These are phyloP conservation scores for Lactifluus pinguis DNA, from an alignment of 768 basidiomycete genomes.

Conservation along the genomic window DNA sequence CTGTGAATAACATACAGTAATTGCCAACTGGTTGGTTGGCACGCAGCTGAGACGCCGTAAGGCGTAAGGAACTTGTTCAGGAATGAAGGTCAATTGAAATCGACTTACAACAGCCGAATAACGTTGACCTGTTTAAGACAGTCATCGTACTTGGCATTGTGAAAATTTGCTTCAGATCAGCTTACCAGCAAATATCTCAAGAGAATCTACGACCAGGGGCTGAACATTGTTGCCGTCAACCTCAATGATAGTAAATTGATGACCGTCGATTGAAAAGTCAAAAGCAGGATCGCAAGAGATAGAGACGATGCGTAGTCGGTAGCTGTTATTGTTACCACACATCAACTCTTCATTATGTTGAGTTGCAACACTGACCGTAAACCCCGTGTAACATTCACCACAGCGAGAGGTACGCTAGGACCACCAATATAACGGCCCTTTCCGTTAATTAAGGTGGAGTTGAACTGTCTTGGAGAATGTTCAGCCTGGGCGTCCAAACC, in stretches of 20 bases:
- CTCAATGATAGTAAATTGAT: slow-evolving; percentile 25
- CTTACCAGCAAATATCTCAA: slow-evolving; percentile 22
- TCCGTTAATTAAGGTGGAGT: slow-evolving; percentile 47
- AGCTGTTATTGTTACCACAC: too few relatives aligned
- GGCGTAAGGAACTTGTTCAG: neutral
- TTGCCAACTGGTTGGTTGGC: slow-evolving; percentile 23
- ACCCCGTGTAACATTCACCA: too few relatives aligned
- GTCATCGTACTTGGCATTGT: too few relatives aligned
- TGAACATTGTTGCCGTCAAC: slow-evolving; percentile 21
- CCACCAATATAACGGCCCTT: slow-evolving; percentile 35
- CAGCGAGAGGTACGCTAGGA: too few relatives aligned
- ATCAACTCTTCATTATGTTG: neutral
- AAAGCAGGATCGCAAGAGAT: slow-evolving; percentile 35
- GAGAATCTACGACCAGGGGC: slow-evolving; percentile 21
- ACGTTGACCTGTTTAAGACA: slow-evolving; percentile 16
- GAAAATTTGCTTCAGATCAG: neutral
- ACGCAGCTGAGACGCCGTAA: neutral
- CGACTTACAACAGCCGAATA: slow-evolving; percentile 25
- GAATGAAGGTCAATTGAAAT: neutral
- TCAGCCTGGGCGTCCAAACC: neutral
- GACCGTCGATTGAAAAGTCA: slow-evolving; percentile 24
- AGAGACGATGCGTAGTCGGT: too few relatives aligned
- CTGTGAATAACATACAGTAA: neutral
- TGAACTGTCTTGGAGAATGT: slow-evolving; percentile 9
- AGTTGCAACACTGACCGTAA: slow-evolving; percentile 18